Base-by-base conservation (phyloP, 139 green algal species). In the Coelastrella sp. region DNA sequence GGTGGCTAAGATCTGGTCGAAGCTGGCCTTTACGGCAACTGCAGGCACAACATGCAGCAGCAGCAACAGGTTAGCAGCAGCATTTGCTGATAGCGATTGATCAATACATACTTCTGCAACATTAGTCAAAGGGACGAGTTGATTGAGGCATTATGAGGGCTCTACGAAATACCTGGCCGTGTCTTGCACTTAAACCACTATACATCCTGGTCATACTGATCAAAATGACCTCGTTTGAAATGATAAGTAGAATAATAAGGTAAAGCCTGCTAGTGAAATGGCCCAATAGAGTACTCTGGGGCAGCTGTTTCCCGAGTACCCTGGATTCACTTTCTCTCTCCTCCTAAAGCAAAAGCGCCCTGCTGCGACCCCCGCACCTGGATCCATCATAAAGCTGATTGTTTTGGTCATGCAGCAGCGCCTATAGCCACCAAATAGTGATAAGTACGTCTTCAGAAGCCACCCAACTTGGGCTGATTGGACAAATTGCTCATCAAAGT, bases 1-100 rank as follows among this genome's bases (percentile, higher is more conserved):
- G 14, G 4, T 47, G 54, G 68, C 47, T 11, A 90, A 59, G 6
- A 90, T 47, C 4, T 80, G 54, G n/a, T 90, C 85, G 57, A 90
- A 84, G 59, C 85, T 90, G 20, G n/a, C 85, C n/a, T 74, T 83
- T 19, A 83, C 5, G 7, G 85, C 85, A 76, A 11, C 85, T 90
- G 74, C 20, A 81, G 57, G 59, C 4, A 87, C 14, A 13, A 80
- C 19, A 85, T 10, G 58, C 79, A 85, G 7, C 57, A 85, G n/a
- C 57, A 85, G 74, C 74, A 80, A 14, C 22, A 32, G 13, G 10
- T n/a, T 47, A 47, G 32, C 32, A 47, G 32, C 32, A 47, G 32
- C 32, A 47, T 47, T 47, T 47, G 32, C 32, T 71, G 61, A 19
- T 19, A 19, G 61, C 61, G 8, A 71, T 19, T 71, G 61, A 71